These are phyloP conservation scores for Trichoderma virens DNA, from an alignment of 495 filamentous ascomycete species.

Conservation along the genomic window DNA sequence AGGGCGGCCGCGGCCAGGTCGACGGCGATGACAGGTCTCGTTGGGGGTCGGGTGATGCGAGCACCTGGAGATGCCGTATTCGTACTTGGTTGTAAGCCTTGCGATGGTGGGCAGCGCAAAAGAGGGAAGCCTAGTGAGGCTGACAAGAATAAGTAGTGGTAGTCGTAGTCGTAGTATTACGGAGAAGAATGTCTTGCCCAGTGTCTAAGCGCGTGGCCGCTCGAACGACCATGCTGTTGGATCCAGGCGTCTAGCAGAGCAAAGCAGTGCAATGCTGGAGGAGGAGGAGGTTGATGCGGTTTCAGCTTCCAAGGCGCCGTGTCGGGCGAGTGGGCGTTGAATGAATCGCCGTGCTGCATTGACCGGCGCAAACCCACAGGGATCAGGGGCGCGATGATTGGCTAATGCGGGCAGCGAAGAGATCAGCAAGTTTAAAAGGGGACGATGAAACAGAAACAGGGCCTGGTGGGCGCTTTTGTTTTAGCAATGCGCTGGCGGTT, in stretches of 20 bases:
- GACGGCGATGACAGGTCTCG: neutral
- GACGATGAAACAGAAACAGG: conserved; percentile 7
- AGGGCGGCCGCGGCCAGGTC: neutral
- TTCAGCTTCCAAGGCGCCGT: neutral
- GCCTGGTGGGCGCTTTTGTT: neutral
- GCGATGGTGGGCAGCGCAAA: neutral
- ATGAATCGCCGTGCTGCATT: conserved; percentile 5
- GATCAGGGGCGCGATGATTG: neutral
- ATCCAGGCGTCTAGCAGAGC: neutral
- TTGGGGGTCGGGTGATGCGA: conserved; percentile 1
- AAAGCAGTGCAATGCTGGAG: neutral
- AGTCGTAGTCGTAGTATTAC: neutral
- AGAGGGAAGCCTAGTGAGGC: neutral
- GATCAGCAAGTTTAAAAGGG: neutral
- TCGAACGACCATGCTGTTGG: neutral
- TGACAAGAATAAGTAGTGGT: neutral
- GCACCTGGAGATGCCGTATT: neutral
- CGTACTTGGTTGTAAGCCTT: neutral
- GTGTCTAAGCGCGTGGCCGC: neutral
- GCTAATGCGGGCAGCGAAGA: neutral
- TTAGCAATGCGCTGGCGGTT: neutral
- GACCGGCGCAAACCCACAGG: neutral
- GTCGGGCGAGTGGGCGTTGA: neutral
- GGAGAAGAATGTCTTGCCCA: neutral
- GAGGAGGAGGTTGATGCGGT: neutral